Percentiles rank a stretch among this genome's conserved stretches.
These are phyloP conservation scores for Polytrichum formosum DNA, from an alignment of 225 moss, liverwort and hornwort species.

Conservation along the genomic window DNA sequence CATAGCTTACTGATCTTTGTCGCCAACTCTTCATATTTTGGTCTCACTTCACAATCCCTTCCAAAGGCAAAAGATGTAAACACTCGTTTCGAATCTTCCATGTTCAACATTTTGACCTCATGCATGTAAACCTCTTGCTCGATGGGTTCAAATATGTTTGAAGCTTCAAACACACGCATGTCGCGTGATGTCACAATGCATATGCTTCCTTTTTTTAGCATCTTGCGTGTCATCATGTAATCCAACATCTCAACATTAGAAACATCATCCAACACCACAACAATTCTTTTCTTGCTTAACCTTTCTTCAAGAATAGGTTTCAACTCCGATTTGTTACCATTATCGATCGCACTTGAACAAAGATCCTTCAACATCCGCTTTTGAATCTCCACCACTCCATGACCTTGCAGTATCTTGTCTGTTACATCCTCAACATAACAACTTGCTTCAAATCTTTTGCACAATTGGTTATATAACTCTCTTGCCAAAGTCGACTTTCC, in stretches of 20 bases:
- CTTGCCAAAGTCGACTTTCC: constrained; percentile 13
- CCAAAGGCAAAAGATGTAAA: constrained; percentile 2
- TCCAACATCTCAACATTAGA: background rate
- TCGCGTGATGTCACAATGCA: background rate
- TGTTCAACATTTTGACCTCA: background rate
- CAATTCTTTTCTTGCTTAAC: background rate
- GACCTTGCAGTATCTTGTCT: background rate
- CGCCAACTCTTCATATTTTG: background rate
- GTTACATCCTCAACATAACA: constrained; percentile 10
- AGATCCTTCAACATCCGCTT: background rate
- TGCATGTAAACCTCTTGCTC: background rate
- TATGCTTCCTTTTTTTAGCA: background rate
- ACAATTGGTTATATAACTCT: background rate
- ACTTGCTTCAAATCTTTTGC: background rate
- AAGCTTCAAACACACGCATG: too few relatives aligned
- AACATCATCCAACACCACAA: constrained; percentile 11
- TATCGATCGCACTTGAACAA: background rate
- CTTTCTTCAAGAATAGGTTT: background rate
- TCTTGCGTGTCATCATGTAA: background rate
- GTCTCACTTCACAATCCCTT: background rate
- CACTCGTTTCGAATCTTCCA: background rate
- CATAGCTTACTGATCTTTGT: background rate
- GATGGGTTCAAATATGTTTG: too few relatives aligned
- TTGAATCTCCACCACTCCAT: background rate
- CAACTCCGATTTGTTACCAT: background rate